Evolutionary conservation across 2,329 filamentous ascomycete species (phyloP).

Genomic region (Diaporthe vaccinii): DNA sequence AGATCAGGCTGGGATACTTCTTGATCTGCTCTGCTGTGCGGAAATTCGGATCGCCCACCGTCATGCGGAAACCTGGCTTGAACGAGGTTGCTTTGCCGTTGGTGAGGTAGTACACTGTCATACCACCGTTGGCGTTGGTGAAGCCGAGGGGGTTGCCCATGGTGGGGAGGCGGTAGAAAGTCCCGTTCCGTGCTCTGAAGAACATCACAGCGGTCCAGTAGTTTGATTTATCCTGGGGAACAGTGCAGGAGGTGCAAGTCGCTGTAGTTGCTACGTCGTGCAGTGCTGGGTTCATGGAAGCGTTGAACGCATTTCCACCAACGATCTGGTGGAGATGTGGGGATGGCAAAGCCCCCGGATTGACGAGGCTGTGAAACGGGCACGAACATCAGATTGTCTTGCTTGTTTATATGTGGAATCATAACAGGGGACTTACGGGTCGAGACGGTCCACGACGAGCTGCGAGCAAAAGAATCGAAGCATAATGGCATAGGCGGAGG

Average conservation of each 20-base stretch:
- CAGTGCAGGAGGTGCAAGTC: slow-evolving; percentile 45
- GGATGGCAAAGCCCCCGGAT: neutral
- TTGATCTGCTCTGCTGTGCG: slow-evolving; percentile 42
- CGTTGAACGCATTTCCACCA: slow-evolving; percentile 32
- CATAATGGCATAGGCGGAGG: neutral
- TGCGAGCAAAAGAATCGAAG: slow-evolving; percentile 42
- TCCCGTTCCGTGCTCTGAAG: slow-evolving; percentile 34
- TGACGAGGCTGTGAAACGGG: slow-evolving; percentile 30
- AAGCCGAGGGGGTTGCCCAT: slow-evolving; percentile 46
- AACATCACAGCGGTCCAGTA: slow-evolving; percentile 34
- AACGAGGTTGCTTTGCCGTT: slow-evolving; percentile 49
- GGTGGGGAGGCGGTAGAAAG: slow-evolving; percentile 31
- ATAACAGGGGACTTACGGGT: slow-evolving; percentile 36
- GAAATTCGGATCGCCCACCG: slow-evolving; percentile 53
- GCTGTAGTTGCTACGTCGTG: slow-evolving; percentile 26
- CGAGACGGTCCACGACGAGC: slow-evolving; percentile 45
- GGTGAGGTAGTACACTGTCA: slow-evolving; percentile 54
- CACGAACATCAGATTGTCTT: neutral
- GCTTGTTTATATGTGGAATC: neutral
- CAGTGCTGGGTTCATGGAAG: slow-evolving; percentile 11
- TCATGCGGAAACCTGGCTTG: slow-evolving; percentile 60
- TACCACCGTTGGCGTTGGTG: slow-evolving; percentile 61
- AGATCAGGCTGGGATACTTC: slow-evolving; percentile 42
- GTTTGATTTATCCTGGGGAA: slow-evolving; percentile 30
- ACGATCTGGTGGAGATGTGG: slow-evolving; percentile 32